These are phyloP conservation scores for Hibiscus mutabilis DNA, from an alignment of 345 rosid genomes.

Conservation along the genomic window DNA sequence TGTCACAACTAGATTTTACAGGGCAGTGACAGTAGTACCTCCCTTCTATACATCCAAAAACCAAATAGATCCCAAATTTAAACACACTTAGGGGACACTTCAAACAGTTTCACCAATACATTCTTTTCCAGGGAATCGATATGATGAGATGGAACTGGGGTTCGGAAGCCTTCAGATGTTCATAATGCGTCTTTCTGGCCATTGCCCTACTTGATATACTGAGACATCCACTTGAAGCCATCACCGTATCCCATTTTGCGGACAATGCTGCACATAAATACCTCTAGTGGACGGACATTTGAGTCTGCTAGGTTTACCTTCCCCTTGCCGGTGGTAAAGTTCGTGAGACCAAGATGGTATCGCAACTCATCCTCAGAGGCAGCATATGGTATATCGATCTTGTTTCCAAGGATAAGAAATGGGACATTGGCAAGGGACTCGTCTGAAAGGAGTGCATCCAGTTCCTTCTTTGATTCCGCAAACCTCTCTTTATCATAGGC, in stretches of 20 bases:
- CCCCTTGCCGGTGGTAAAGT: slow-evolving; percentile 76
- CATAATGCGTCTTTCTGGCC: slow-evolving; percentile 4
- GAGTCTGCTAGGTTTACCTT: slow-evolving; percentile 57
- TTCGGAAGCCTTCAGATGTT: neutral
- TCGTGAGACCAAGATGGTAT: slow-evolving; percentile 58
- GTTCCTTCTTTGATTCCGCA: slow-evolving; percentile 75
- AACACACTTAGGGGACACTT: slow-evolving; percentile 14
- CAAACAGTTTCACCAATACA: slow-evolving; percentile 11
- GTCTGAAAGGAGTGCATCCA: slow-evolving; percentile 77
- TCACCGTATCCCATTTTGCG: slow-evolving; percentile 84
- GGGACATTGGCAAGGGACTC: slow-evolving; percentile 63
- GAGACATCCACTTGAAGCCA: slow-evolving; percentile 79
- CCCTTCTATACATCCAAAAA: slow-evolving; percentile 30
- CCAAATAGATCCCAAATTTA: slow-evolving; percentile 25
- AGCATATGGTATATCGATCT: slow-evolving; percentile 75
- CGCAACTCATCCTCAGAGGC: slow-evolving; percentile 84
- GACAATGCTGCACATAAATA: slow-evolving; percentile 81
- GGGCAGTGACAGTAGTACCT: slow-evolving; percentile 18
- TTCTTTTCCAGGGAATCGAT: neutral
- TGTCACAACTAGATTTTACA: slow-evolving; percentile 34
- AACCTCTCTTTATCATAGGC: slow-evolving; percentile 79
- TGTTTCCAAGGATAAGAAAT: slow-evolving; percentile 67
- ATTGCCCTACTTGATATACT: slow-evolving; percentile 52
- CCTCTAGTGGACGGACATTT: slow-evolving; percentile 69
- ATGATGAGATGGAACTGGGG: neutral